Evolutionary conservation across 768 basidiomycete genomes (phyloP), one percentile per base, ranked within the genome.

Genomic region (Coprinellus micaceus): DNA sequence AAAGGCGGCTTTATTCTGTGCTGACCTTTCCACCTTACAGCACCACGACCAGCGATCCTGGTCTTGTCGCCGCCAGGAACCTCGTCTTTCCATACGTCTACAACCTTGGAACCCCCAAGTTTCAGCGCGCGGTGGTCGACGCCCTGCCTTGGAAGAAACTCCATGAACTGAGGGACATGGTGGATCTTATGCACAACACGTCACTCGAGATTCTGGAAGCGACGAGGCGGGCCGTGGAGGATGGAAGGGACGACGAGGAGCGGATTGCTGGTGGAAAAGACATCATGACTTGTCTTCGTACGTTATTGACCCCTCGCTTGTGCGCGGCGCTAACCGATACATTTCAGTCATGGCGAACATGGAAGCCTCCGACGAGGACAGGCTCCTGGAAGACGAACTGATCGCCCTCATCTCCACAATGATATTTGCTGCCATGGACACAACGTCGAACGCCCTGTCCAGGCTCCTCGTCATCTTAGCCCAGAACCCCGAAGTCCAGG

Each of bases 241-340:
- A 64, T 19, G 74, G 72, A 2, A 74, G 76, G 17, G 15, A 13
- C 46, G 28, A 67, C 28, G 9, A 9, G 36, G 36, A 37, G 36
- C 9, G 36, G 71, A 67, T 74, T 41, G 72, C 69, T 10, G 67
- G 67, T 55, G 75, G 74, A 12, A 76, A 75, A 45, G 79, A 80
- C 59, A 71, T 82, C 22, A 68, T 80, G 59, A 80, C 33, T 33
- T 33, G 33, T 33, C 33, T 33, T 13, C 33, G 33, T 33, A 33
- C 13, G 33, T 33, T 6, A 33, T 33, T 33, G 33, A 33, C 6
- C 33, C 13, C 33, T 6, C 33, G 33, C 33, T 33, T 6, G 13
- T 33, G 6, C 33, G 33, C 33, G 7, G 33, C 33, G 33, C 33
- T 22, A 26, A 26, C 19, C 17, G 24, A 21, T 3, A 7, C 19